Evolutionary conservation across 2,329 filamentous ascomycete genomes (phyloP), one percentile per base, ranked within the genome.

Genomic region (Paecilomyces dactylethromorphus): DNA sequence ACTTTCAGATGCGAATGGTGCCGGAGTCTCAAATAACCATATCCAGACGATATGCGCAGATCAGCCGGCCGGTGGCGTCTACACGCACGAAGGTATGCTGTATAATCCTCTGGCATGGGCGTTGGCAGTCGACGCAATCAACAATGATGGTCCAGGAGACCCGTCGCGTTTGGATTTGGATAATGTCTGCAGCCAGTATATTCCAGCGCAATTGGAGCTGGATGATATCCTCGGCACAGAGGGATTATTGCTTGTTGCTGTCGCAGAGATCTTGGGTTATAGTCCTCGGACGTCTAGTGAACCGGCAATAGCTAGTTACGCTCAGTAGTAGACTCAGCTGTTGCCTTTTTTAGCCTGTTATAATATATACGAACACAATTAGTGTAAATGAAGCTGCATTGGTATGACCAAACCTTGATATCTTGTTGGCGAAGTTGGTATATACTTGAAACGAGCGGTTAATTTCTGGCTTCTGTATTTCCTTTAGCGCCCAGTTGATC

Each of bases 11-110:
- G 69, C 65, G 0, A 74, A 75, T 3, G 67, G 66, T 3, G 76
- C 82, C 3, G 81, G 78, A 1, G 80, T 81, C 33, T 76, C 78
- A 0, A 84, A 84, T 65, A 78, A 76, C 51, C 77, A 83, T 56
- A 68, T 83, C 0, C 80, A 84, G 59, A 58, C 61, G 53, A 65
- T 77, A 1, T 83, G 80, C 63, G 61, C 68, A 0, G 69, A 67
- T 6, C 53, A 60, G 49, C 60, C 61, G 0, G 80, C 76, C 0
- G 80, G 79, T 2, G 66, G 68, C 0, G 69, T 82, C 53, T 82
- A 81, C 65, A 78, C 75, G 0, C 82, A 84, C 60, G 81, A 82
- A 59, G 77, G 77, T 2, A 71, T 80, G 33, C 69, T 84, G 50
- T 81, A 78, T 62, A 81, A 83, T 60, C 76, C 79, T 0, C 68